Evolutionary conservation across 257 asterid species (phyloP).

Genomic region (Solanum sejunctum): DNA sequence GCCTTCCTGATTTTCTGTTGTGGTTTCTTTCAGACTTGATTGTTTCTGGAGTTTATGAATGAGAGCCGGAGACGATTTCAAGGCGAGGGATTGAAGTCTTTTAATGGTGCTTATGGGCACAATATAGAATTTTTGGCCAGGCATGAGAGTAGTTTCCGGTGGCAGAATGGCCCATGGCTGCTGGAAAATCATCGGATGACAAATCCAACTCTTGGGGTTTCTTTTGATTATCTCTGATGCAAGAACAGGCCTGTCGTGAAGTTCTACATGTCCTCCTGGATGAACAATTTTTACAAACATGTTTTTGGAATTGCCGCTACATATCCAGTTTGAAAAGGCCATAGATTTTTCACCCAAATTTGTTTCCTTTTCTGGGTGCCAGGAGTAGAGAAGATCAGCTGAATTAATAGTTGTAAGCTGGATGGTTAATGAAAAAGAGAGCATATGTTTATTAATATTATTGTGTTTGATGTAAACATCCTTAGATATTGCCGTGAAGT

Average conservation of each 20-base stretch:
- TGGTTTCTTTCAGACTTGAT: neutral
- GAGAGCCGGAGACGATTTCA: slow-evolving; percentile 3
- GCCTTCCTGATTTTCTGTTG: neutral
- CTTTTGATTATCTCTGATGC: slow-evolving; percentile 41
- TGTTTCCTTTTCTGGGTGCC: neutral
- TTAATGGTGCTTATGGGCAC: slow-evolving; percentile 47
- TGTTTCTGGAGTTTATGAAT: neutral
- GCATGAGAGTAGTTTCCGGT: slow-evolving; percentile 40
- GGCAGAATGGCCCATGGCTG: slow-evolving; percentile 43
- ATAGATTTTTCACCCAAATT: neutral
- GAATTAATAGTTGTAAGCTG: neutral
- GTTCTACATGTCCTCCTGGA: slow-evolving; percentile 68
- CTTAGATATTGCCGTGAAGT: neutral
- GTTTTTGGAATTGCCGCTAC: slow-evolving; percentile 24
- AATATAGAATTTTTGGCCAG: slow-evolving; percentile 46
- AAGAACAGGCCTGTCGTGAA: slow-evolving; percentile 47
- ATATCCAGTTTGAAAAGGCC: slow-evolving; percentile 35
- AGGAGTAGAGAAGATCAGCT: neutral
- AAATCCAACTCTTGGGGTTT: slow-evolving; percentile 49
- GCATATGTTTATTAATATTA: neutral
- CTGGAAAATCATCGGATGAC: slow-evolving; percentile 47
- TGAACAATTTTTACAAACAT: slow-evolving; percentile 49
- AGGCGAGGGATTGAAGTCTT: slow-evolving; percentile 26
- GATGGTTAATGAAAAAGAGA: neutral
- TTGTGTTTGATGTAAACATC: neutral